Conservation (phyloP, 23 red algal genomes). For the Agarophyton chilense region DNA sequence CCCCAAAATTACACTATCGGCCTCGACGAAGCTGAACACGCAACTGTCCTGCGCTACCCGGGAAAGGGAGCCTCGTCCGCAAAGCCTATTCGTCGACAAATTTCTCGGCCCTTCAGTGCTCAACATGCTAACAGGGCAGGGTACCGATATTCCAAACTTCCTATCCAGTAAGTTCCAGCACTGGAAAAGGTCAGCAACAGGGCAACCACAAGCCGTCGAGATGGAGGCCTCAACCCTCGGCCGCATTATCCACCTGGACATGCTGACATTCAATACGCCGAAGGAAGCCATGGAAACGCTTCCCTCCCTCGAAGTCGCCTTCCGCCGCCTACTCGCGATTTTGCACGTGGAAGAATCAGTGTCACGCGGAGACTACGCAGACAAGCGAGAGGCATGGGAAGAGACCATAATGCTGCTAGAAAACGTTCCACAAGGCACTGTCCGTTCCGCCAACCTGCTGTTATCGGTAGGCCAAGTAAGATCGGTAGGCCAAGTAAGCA, state of each 20-base stretch:
- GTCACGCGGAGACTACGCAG: no score
- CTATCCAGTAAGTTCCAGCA: neutral
- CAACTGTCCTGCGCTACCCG: neutral
- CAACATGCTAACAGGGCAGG: neutral
- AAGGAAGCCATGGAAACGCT: neutral
- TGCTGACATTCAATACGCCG: neutral
- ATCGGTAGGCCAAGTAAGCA: no score
- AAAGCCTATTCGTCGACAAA: neutral
- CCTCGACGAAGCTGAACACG: neutral
- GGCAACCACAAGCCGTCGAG: neutral
- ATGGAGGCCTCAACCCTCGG: neutral
- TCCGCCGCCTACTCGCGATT: no score
- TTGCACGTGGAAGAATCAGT: no score
- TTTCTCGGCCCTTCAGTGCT: neutral
- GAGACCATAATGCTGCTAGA: no score
- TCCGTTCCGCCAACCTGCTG: no score
- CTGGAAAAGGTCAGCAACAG: neutral
- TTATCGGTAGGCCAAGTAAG: no score
- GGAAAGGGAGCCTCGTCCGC: neutral
- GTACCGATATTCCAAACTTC: neutral
- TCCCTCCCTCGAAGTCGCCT: neutral
- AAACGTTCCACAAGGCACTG: no score
- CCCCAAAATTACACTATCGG: neutral
- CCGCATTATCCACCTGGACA: neutral
- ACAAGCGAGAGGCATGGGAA: no score